phyloP scores from a whole-genome alignment of 2,329 filamentous ascomycete genomes.

The Trichophaea hybrida region DNA sequence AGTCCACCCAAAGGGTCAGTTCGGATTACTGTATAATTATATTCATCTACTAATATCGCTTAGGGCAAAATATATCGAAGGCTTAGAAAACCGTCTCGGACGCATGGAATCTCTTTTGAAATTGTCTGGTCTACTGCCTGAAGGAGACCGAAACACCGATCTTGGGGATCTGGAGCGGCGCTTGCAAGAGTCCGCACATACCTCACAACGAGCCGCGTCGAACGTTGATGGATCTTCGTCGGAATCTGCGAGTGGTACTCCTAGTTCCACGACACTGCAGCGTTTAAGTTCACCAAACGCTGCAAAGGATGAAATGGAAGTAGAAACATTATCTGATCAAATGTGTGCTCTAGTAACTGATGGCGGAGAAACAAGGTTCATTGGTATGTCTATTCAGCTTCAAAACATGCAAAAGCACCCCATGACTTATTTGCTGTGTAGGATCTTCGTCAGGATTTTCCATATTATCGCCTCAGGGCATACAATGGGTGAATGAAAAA shows the following conservation, averaged over 20 bases:
- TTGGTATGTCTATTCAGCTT: constrained; percentile 43
- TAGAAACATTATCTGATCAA: constrained; percentile 86
- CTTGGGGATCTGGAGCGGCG: constrained; percentile 76
- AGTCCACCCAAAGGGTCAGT: constrained; percentile 87
- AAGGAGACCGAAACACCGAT: constrained; percentile 73
- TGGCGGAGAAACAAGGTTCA: constrained; percentile 89
- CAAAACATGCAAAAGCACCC: background rate
- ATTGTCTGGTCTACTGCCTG: constrained; percentile 70
- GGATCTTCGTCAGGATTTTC: constrained; percentile 95
- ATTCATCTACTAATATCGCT: background rate
- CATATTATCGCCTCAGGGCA: constrained; percentile 95
- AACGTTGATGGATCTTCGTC: constrained; percentile 31
- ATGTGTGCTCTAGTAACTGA: constrained; percentile 98
- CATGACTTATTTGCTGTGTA: constrained; percentile 30
- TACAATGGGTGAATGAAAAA: constrained; percentile 96
- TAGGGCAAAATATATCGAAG: constrained; percentile 95
- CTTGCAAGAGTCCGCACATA: constrained; percentile 20
- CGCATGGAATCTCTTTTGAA: constrained; percentile 87
- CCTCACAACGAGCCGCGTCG: constrained; percentile 26
- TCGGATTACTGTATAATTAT: background rate
- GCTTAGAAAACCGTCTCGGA: constrained; percentile 82
- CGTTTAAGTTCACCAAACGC: constrained; percentile 44
- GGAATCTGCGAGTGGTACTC: constrained; percentile 28
- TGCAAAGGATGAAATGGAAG: constrained; percentile 47
- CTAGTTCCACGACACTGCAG: constrained; percentile 36